These are phyloP conservation scores for Daldinia sp. DNA, from an alignment of 2,329 filamentous ascomycete genomes.

Conservation along the genomic window DNA sequence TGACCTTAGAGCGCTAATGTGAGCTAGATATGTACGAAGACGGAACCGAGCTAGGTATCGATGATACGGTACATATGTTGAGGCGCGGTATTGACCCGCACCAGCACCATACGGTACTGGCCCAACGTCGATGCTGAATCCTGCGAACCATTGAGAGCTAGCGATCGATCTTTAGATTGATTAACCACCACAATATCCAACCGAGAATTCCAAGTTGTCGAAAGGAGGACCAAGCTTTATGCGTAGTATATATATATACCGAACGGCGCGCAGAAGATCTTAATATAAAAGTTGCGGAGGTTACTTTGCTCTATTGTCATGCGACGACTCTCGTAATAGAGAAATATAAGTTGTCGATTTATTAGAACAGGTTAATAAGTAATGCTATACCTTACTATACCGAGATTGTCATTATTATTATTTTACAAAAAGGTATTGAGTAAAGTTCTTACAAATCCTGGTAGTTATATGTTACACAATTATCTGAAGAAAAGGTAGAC, in stretches of 20 bases:
- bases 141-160: conserved; percentile 28
- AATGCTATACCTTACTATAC: background rate
- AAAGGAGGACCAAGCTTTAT: background rate
- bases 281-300: background rate
- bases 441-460: conserved; percentile 16
- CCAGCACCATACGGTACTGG: background rate
- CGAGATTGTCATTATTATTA: background rate
- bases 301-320: background rate
- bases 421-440: background rate
- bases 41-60: conserved; percentile 28
- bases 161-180: conserved; percentile 34
- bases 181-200: conserved; percentile 11
- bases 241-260: background rate
- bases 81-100: conserved; percentile 33
- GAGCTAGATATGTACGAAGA: conserved; percentile 28
- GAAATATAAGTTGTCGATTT: background rate
- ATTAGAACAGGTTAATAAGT: background rate
- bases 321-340: background rate
- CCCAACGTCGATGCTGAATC: conserved; percentile 16
- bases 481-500: conserved; percentile 14
- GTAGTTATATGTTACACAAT: conserved; percentile 21
- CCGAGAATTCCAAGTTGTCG: background rate
- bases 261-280: background rate
- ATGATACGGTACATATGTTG: conserved; percentile 35
- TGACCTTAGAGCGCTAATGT: conserved; percentile 27